Evolutionary conservation across 1,284 basidiomycete genomes (phyloP), one percentile per base, ranked within the genome.

Genomic region (Singerocomus inundabilis): DNA sequence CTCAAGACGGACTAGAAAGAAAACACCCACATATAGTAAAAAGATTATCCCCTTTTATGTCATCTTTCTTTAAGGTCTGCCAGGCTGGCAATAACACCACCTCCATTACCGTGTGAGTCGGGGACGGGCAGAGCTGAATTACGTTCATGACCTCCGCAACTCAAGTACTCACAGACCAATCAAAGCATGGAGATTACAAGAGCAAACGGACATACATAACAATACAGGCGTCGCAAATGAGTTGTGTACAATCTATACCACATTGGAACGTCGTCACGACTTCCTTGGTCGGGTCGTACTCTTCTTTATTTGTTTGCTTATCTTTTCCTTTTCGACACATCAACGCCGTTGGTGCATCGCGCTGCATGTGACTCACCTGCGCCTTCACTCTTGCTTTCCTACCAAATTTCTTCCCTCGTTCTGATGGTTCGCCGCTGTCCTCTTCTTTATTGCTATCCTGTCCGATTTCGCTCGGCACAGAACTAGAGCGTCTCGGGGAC

Each of bases 381-480:
- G 76, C 78, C 44, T 72, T 68, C 10, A 66, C 70, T 42, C 77
- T 62, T 10, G 76, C 76, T 36, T 72, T 72, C 43, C 74, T 59
- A 16, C 73, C 67, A 2, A 71, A 63, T 16, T 68, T 60, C 50
- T 61, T 61, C 35, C 57, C 60, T 37, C 67, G 60, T 44, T 62
- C 62, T 11, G 56, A 57, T 37, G 64, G 69, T 44, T 65, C 63
- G 5, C 62, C 68, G 9, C 57, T 61, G 6, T 60, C 63, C 24
- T 70, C 63, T 38, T 66, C 66, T 13, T 62, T 66, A 15, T 67
- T 60, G 12, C 65, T 70, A 1, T 58, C 66, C 16, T 53, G 57
- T 21, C 58, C 69, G 1, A 57, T 56, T 15, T 59, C 64, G 29
- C 54, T 68, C 49, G 37, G n/a, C 28, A 51, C 52, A 25, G 69